These are phyloP conservation scores for Oryza nivara DNA, from an alignment of 176 grass and related monocot species.

Conservation along the genomic window DNA sequence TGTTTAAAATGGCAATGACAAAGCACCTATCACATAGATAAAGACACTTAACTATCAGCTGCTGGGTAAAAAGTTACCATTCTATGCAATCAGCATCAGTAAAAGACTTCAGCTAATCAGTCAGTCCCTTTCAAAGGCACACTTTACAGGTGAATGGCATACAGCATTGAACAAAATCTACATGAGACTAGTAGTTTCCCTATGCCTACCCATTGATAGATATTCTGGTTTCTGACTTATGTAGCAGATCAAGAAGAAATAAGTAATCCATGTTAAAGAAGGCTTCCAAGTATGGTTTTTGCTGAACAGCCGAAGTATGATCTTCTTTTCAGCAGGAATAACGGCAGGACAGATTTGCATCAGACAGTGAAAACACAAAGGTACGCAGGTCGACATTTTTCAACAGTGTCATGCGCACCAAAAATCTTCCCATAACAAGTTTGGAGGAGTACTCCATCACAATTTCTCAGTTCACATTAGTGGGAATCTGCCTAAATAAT, in stretches of 20 bases:
- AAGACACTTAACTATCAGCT: not conserved
- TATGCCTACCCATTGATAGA: constrained; percentile 6
- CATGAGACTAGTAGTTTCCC: constrained; percentile 17
- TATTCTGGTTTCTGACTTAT: constrained; percentile 22
- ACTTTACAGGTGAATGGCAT: constrained; percentile 33
- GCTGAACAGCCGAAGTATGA: constrained; percentile 11
- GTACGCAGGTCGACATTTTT: constrained; percentile 12
- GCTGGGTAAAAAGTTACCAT: not conserved
- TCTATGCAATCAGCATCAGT: constrained; percentile 19
- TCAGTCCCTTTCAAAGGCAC: constrained; percentile 21
- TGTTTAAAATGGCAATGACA: not conserved
- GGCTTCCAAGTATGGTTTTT: constrained; percentile 10
- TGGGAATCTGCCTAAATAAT: constrained; percentile 38
- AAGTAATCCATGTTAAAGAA: constrained; percentile 18
- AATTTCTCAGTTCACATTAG: constrained; percentile 17
- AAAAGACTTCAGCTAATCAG: constrained; percentile 9
- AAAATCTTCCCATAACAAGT: constrained; percentile 37
- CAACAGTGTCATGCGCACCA: constrained; percentile 24
- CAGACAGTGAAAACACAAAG: constrained; percentile 13
- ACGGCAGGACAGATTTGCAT: constrained; percentile 22
- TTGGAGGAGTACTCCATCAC: constrained; percentile 32
- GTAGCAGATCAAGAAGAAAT: constrained; percentile 3
- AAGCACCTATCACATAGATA: not conserved
- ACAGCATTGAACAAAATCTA: constrained; percentile 37
- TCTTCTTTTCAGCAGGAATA: constrained; percentile 21